These are phyloP conservation scores for Botrytis sinoallii DNA, from an alignment of 2,329 filamentous ascomycete genomes.

Conservation along the genomic window DNA sequence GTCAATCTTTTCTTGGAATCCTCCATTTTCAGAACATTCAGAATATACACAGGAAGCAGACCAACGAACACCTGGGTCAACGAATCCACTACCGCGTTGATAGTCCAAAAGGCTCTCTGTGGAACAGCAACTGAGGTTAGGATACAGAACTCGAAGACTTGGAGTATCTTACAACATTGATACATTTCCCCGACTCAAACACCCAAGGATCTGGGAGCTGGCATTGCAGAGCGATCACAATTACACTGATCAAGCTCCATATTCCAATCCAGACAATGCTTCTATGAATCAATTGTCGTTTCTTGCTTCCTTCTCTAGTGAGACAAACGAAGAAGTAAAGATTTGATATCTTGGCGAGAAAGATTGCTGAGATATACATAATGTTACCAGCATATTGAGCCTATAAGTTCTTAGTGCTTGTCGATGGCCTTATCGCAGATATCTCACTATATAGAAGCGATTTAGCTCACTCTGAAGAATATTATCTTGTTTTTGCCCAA, in stretches of 20 bases:
- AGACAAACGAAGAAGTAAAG: conserved; percentile 5
- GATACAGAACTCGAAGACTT: not conserved
- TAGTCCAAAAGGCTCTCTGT: conserved; percentile 8
- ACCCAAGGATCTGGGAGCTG: not conserved
- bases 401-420: not conserved
- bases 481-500: conserved; percentile 4
- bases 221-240: conserved; percentile 2
- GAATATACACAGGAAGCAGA: conserved; percentile 4
- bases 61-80: not conserved
- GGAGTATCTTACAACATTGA: not conserved
- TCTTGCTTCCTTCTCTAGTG: not conserved
- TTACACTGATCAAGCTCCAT: not conserved
- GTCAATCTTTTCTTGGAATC: not conserved
- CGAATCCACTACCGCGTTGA: conserved; percentile 1
- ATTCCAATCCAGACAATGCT: not conserved
- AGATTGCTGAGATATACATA: conserved; percentile 5
- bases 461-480: not conserved
- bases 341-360: not conserved
- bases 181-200: not conserved
- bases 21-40: not conserved
- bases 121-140: not conserved
- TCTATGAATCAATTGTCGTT: not conserved
- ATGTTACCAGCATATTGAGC: conserved; percentile 8
- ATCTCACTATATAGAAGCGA: conserved; percentile 1
- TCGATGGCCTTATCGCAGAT: not conserved